Percentiles rank a stretch among this genome's conserved stretches.
phyloP scores from a whole-genome alignment of 352 stramenopile species.

The Globisporangium sylvaticum region DNA sequence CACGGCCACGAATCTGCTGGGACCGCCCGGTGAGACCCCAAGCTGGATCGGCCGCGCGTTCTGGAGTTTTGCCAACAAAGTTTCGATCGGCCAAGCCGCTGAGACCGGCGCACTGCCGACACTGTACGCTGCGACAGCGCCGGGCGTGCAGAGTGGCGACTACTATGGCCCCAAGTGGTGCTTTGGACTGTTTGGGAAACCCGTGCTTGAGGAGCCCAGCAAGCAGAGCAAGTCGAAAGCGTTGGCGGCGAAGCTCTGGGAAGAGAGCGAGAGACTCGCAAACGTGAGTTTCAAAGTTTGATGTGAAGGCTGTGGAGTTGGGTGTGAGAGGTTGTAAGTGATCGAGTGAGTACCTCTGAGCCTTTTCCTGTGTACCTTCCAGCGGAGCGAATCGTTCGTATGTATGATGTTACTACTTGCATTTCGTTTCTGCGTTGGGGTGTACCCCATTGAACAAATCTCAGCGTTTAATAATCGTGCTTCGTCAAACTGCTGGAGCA shows the following conservation, averaged over 20 bases:
- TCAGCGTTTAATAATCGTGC: no score
- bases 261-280: slow-evolving; percentile 39
- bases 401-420: no score
- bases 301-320: background rate
- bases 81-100: background rate
- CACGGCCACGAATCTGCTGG: slow-evolving; percentile 10
- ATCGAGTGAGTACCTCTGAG: background rate
- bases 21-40: background rate
- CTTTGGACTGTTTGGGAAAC: slow-evolving; percentile 25
- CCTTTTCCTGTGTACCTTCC: no score
- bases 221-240: slow-evolving; percentile 16
- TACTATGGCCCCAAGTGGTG: slow-evolving; percentile 31
- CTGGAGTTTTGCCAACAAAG: background rate
- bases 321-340: background rate
- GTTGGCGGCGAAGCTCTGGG: slow-evolving; percentile 30
- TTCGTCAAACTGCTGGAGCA: no score
- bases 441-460: no score
- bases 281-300: slow-evolving; percentile 19
- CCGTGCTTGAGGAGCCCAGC: slow-evolving; percentile 27
- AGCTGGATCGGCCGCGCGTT: slow-evolving; percentile 20
- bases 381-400: no score
- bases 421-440: no score
- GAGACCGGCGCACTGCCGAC: slow-evolving; percentile 14
- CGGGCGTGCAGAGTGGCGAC: slow-evolving; percentile 22
- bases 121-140: background rate